phyloP scores from a whole-genome alignment of 768 basidiomycete genomes.

The Suillus lakei region DNA sequence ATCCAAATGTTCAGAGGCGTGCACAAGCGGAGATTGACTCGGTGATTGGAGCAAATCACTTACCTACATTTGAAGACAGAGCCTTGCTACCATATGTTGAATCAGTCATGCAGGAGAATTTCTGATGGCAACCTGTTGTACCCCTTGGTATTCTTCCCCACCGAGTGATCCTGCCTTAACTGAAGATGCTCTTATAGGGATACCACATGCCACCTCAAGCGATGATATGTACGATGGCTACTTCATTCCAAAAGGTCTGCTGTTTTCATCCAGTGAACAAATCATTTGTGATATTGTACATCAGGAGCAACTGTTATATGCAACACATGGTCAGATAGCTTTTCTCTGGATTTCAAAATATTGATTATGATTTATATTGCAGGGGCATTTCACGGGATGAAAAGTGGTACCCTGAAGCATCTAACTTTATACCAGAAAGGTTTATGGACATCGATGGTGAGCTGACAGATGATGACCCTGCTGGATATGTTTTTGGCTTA shows the following conservation, averaged over 20 bases:
- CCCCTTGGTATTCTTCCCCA: background rate
- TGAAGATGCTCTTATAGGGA: background rate
- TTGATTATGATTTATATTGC: background rate
- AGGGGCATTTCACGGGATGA: background rate
- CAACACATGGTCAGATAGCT: background rate
- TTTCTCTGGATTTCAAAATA: background rate
- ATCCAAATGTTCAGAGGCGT: constrained; percentile 16
- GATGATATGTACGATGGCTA: background rate
- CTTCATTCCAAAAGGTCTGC: background rate
- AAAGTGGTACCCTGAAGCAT: background rate
- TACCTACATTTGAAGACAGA: background rate
- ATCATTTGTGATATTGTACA: background rate
- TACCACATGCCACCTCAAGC: background rate
- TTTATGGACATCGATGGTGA: background rate
- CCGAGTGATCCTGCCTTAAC: background rate
- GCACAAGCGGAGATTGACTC: constrained; percentile 24
- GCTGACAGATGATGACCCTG: background rate
- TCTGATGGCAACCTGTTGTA: background rate
- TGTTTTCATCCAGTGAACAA: background rate
- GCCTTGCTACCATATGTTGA: background rate
- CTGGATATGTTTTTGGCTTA: background rate
- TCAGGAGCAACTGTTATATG: background rate
- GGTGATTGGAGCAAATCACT: background rate
- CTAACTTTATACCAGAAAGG: background rate
- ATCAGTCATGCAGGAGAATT: background rate